These are phyloP conservation scores for Flaveria brownii DNA, from an alignment of 129 eudicot species.

Conservation along the genomic window DNA sequence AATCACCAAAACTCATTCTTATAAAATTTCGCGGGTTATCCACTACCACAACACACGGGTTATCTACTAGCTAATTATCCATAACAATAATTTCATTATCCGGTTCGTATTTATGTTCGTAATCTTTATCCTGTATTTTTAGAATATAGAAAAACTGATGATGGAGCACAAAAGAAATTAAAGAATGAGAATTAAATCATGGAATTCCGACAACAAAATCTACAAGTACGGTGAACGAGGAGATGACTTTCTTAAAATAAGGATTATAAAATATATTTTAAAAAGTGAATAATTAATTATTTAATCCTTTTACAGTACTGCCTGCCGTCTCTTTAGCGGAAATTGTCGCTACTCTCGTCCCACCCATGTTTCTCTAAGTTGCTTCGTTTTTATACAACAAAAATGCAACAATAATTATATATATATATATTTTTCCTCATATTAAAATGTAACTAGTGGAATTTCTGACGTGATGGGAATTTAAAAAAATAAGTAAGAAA, in stretches of 20 bases:
- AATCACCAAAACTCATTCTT: too few species aligned
- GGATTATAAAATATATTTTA: neutral
- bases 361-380: constrained; percentile 11
- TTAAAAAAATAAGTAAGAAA: too few species aligned
- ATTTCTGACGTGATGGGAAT: too few species aligned
- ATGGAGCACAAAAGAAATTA: neutral
- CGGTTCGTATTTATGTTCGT: too few species aligned
- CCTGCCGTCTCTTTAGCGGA: neutral
- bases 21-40: too few species aligned
- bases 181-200: constrained; percentile 14
- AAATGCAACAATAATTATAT: too few species aligned
- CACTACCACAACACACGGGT: too few species aligned
- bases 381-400: neutral
- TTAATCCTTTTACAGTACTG: neutral
- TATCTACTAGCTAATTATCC: too few species aligned
- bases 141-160: neutral
- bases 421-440: too few species aligned
- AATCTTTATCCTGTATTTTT: too few species aligned
- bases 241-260: constrained; percentile 20
- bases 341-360: constrained; percentile 16
- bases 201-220: constrained; percentile 35
- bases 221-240: constrained; percentile 28
- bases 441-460: neutral
- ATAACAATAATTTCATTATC: too few species aligned
- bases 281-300: neutral